Percentiles rank a stretch among this genome's conserved stretches.
Evolutionary conservation across 1,139 yeast species (phyloP).

Genomic region (Meyerozyma sp.): DNA sequence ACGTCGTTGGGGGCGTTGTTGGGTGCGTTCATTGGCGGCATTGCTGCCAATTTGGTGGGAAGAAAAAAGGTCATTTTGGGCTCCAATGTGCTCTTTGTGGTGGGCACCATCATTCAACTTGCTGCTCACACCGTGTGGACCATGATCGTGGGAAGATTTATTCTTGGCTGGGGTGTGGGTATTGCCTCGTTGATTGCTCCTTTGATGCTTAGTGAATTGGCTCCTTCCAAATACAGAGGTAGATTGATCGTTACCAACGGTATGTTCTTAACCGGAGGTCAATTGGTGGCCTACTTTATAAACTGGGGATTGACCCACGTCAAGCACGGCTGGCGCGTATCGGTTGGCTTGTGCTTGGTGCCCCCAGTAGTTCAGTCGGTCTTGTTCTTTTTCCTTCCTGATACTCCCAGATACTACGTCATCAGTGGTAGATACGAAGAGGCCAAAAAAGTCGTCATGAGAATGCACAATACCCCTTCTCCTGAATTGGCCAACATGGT

Average conservation of each 20-base stretch:
- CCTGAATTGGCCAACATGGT: conserved; percentile 53
- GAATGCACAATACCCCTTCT: conserved; percentile 53
- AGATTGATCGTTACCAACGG: conserved; percentile 68
- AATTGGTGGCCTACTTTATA: conserved; percentile 82
- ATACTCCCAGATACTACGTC: conserved; percentile 86
- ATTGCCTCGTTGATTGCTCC: conserved; percentile 90
- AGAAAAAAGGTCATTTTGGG: conserved; percentile 75
- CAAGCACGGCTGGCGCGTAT: conserved; percentile 84
- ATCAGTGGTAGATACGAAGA: conserved; percentile 58
- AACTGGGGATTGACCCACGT: conserved; percentile 83
- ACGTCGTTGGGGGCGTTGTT: conserved; percentile 89
- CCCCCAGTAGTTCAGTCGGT: conserved; percentile 79
- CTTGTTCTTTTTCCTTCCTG: conserved; percentile 83
- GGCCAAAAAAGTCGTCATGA: conserved; percentile 62
- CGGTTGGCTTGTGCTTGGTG: conserved; percentile 83
- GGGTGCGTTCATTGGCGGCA: conserved; percentile 73
- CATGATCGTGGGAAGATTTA: conserved; percentile 85
- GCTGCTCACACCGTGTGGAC: conserved; percentile 80
- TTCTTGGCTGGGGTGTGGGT: conserved; percentile 96
- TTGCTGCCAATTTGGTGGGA: conserved; percentile 75
- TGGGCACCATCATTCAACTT: conserved; percentile 81
- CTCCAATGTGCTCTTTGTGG: conserved; percentile 71
- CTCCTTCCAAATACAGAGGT: conserved; percentile 90
- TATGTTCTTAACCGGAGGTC: conserved; percentile 83
- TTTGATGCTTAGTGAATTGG: conserved; percentile 82